A percentile compares a stretch with the other conserved stretches of the same genome.
Conservation (phyloP, 179 eudicot species). For the Heliamphora pulchella region DNA sequence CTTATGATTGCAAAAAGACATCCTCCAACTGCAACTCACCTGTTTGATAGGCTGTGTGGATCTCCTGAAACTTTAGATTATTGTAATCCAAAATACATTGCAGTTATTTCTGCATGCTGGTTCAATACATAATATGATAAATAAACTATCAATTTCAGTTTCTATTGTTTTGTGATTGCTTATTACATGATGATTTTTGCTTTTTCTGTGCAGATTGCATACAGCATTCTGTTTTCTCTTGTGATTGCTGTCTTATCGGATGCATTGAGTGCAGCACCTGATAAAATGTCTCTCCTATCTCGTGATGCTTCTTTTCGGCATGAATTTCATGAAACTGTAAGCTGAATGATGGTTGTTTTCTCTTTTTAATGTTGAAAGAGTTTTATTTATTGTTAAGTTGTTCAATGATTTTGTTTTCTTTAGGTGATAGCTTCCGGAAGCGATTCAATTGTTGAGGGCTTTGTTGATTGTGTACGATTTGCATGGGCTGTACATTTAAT, state of each 20-base stretch:
- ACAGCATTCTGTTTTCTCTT: constrained; percentile 76
- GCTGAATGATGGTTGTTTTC: constrained; percentile 18
- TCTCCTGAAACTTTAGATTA: neutral
- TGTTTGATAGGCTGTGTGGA: neutral
- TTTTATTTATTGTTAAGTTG: constrained; percentile 10
- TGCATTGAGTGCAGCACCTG: constrained; percentile 73
- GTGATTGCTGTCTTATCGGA: constrained; percentile 82
- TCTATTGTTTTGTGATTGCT: constrained; percentile 4
- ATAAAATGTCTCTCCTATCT: constrained; percentile 57
- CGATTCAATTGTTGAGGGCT: constrained; percentile 66
- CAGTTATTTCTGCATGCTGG: neutral
- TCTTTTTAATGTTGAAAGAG: constrained; percentile 7
- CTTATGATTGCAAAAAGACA: neutral
- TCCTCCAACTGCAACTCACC: too few relatives aligned
- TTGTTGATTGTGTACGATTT: constrained; percentile 71
- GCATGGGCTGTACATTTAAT: constrained; percentile 88
- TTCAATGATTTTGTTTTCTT: constrained; percentile 19
- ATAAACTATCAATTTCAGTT: neutral
- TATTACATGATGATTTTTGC: constrained; percentile 16
- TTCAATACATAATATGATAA: neutral
- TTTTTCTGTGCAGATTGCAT: constrained; percentile 54
- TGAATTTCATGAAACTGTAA: constrained; percentile 82
- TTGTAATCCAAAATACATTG: neutral
- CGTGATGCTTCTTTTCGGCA: constrained; percentile 72
- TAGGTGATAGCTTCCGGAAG: constrained; percentile 59